Evolutionary conservation across 352 stramenopile genomes (phyloP), one percentile per base, ranked within the genome.

Genomic region (Globisporangium spiculum): DNA sequence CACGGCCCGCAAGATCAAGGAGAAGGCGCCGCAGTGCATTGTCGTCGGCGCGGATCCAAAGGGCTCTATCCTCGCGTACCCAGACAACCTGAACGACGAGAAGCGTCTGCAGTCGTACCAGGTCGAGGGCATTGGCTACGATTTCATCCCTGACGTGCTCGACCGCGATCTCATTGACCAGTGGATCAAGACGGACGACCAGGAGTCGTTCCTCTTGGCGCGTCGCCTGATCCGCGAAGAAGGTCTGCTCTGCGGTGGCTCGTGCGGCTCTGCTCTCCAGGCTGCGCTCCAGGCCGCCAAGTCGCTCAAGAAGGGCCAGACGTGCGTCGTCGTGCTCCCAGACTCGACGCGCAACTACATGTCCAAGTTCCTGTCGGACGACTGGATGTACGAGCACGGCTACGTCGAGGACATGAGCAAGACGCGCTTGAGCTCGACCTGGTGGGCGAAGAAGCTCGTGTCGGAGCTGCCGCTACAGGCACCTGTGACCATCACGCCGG

Each of bases 321-420:
- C 91, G 14, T 98, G 91, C 71, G 96, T 99, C 8, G 93, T 99
- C 12, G 78, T 99, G 44, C 77, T 99, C 7, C 91, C 96, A 1
- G 97, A 99, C 77, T 98, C 86, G 56, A 97, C 97, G 22, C 83
- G 96, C 27, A 99, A 99, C 81, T 99, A 99, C 91, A 99, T 99
- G 96, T 97, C 85, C 71, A 99, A 99, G 80, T 98, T 97, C 67
- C 68, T 99, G 24, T 97, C 87, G 62, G 94, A 99, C 80, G 83
- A 97, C 72, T 99, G 97, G 97, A 94, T 94, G 87, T 92, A 82
- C 60, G 83, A 84, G 48, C 87, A 93, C 75, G 75, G 86, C 50
- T 93, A 76, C 56, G 83, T 91, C 27, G 77, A 84, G 59, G 86
- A 88, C 71, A 77, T 81, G 60, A 68, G 90, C 57, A 84, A 94